phyloP scores from a whole-genome alignment of 805 yeast species.

The Sugiyamaella floridensis region DNA sequence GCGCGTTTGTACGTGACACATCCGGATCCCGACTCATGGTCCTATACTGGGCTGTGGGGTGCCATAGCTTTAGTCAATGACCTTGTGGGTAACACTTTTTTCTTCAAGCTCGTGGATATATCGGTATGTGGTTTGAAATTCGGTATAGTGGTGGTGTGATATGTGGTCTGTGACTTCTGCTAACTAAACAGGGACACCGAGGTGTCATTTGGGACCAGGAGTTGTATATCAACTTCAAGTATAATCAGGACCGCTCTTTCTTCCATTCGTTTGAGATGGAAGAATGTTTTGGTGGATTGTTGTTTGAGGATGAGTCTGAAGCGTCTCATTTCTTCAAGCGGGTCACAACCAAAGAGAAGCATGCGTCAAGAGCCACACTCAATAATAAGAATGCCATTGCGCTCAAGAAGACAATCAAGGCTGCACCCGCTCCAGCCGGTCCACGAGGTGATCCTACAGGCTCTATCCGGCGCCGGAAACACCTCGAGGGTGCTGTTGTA shows the following conservation, averaged over 20 bases:
- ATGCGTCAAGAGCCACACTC: slow-evolving; percentile 80
- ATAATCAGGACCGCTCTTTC: slow-evolving; percentile 88
- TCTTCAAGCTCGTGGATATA: slow-evolving; percentile 82
- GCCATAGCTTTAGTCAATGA: slow-evolving; percentile 87
- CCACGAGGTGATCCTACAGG: slow-evolving; percentile 55
- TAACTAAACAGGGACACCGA: slow-evolving; percentile 37
- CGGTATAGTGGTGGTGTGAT: too few species aligned
- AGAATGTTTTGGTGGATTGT: slow-evolving; percentile 76
- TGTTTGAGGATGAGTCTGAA: slow-evolving; percentile 83
- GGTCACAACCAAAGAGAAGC: slow-evolving; percentile 65
- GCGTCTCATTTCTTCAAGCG: slow-evolving; percentile 81
- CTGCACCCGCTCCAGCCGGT: slow-evolving; percentile 37
- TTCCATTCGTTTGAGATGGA: slow-evolving; percentile 94
- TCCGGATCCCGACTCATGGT: slow-evolving; percentile 78
- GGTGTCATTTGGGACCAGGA: slow-evolving; percentile 99
- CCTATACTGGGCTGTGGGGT: slow-evolving; percentile 81
- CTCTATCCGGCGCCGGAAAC: slow-evolving; percentile 25
- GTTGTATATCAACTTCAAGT: slow-evolving; percentile 76
- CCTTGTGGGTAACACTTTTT: slow-evolving; percentile 88
- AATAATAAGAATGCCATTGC: slow-evolving; percentile 86
- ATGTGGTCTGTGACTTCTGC: neutral
- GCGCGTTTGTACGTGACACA: slow-evolving; percentile 86
- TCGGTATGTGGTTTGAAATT: slow-evolving; percentile 8
- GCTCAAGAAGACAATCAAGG: slow-evolving; percentile 46
- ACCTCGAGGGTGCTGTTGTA: slow-evolving; percentile 30